These are phyloP conservation scores for Solanum dulcamara DNA, from an alignment of 257 asterid species.

Conservation along the genomic window DNA sequence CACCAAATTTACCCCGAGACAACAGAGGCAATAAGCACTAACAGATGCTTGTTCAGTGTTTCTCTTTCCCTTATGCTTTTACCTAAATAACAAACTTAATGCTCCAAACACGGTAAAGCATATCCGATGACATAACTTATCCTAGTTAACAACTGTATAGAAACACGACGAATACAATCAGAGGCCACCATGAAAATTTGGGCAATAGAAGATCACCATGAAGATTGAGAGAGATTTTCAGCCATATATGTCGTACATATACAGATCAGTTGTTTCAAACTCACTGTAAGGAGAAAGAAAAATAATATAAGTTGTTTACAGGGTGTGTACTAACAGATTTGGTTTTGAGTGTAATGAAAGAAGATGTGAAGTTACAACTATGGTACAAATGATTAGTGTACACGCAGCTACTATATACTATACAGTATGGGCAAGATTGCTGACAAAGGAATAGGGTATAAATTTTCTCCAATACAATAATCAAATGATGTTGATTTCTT, in stretches of 20 bases:
- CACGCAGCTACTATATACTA: neutral
- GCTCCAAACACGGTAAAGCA: neutral
- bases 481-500: neutral
- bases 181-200: neutral
- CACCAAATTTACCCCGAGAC: neutral
- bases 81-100: neutral
- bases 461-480: neutral
- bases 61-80: neutral
- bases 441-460: neutral
- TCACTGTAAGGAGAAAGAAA: neutral
- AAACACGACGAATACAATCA: neutral
- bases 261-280: neutral
- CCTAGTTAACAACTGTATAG: neutral
- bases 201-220: neutral
- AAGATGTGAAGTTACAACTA: conserved; percentile 8
- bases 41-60: neutral
- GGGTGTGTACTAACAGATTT: neutral
- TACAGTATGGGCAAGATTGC: neutral
- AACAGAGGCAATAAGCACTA: neutral
- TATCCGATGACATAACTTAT: neutral
- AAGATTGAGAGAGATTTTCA: neutral
- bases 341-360: neutral
- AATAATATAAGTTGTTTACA: neutral
- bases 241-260: neutral
- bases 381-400: conserved; percentile 21